Conservation (phyloP, 2,329 filamentous ascomycete species). For the Ascosphaera aggregata region DNA sequence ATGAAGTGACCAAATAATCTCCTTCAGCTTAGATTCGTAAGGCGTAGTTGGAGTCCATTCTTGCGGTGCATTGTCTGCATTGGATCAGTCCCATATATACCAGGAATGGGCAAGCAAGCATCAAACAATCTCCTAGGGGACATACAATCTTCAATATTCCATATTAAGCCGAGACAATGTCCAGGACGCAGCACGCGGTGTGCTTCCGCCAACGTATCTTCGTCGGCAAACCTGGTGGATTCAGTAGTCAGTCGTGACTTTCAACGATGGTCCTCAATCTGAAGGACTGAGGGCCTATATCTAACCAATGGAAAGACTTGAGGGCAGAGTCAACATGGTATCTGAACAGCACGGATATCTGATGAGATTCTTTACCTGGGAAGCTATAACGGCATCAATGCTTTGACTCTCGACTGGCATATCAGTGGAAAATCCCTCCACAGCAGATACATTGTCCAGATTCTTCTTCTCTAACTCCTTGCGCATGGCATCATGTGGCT, state of each 20-base stretch:
- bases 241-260: background rate
- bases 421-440: conserved; percentile 33
- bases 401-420: conserved; percentile 33
- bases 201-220: conserved; percentile 40
- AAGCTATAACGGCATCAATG: conserved; percentile 41
- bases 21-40: conserved; percentile 40
- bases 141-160: conserved; percentile 51
- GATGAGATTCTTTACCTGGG: conserved; percentile 31
- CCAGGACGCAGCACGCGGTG: conserved; percentile 38
- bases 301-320: background rate
- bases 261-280: too few relatives aligned
- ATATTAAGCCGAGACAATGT: conserved; percentile 40
- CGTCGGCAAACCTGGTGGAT: conserved; percentile 38
- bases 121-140: too few relatives aligned
- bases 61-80: conserved; percentile 37
- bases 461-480: conserved; percentile 33
- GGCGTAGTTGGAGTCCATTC: conserved; percentile 30
- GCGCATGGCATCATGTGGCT: conserved; percentile 45
- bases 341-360: background rate
- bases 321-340: background rate
- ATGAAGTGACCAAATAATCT: conserved; percentile 30
- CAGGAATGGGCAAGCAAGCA: too few relatives aligned
- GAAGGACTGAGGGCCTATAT: too few relatives aligned
- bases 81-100: too few relatives aligned
- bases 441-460: conserved; percentile 29